Percentiles rank a stretch among this genome's conserved stretches.
Evolutionary conservation across 2,329 filamentous ascomycete species (phyloP).

Genomic region (Sporothrix humicola): DNA sequence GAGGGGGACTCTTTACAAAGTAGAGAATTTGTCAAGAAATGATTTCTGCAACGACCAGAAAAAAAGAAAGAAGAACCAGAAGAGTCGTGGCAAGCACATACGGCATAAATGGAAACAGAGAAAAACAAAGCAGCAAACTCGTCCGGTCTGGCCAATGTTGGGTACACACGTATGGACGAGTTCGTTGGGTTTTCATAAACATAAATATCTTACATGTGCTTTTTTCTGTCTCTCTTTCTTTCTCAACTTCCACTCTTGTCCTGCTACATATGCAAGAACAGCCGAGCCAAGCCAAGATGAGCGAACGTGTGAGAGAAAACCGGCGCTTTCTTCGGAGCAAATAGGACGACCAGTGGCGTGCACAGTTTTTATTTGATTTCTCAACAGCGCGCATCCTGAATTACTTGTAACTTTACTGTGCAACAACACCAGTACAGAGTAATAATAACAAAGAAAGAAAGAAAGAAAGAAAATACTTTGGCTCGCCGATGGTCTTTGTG

Average conservation of each 20-base stretch:
- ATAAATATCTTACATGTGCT: not conserved
- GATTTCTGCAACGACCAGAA: not conserved
- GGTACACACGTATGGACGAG: constrained; percentile 17
- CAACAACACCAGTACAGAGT: not conserved
- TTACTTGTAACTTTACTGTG: not conserved
- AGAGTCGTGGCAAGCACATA: too few relatives aligned
- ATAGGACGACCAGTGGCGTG: constrained; percentile 14
- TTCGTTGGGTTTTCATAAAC: not conserved
- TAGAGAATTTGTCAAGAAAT: too few relatives aligned
- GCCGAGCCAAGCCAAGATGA: constrained; percentile 20
- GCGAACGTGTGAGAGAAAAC: not conserved
- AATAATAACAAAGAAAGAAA: not conserved
- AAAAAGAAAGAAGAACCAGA: not conserved
- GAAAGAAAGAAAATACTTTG: not conserved
- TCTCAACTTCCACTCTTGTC: constrained; percentile 7
- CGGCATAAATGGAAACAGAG: not conserved
- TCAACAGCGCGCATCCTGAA: not conserved
- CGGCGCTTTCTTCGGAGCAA: constrained; percentile 24
- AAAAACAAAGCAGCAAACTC: too few relatives aligned
- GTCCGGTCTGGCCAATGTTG: constrained; percentile 19
- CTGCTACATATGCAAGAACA: constrained; percentile 26
- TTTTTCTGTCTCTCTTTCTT: not conserved
- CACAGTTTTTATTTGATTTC: not conserved
- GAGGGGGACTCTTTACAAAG: not conserved
- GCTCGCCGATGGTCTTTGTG: not conserved